These are phyloP conservation scores for Xylariaceae sp. DNA, from an alignment of 2,329 filamentous ascomycete genomes.

Conservation along the genomic window DNA sequence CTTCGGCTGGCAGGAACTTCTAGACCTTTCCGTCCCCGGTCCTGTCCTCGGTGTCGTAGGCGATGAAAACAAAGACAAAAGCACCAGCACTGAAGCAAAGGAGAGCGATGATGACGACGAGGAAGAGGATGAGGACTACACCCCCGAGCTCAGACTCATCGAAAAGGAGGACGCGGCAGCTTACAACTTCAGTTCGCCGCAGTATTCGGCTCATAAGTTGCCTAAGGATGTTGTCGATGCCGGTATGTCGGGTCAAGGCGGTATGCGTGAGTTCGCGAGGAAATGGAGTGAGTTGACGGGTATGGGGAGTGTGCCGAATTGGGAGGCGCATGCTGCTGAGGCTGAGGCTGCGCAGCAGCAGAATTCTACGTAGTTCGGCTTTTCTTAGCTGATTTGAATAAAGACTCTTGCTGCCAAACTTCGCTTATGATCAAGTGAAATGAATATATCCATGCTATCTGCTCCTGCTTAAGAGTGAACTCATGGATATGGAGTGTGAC, in stretches of 20 bases:
- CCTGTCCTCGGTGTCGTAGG: slow-evolving; percentile 50
- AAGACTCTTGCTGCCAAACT: background rate
- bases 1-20: slow-evolving; percentile 84
- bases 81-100: slow-evolving; percentile 36
- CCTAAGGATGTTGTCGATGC: slow-evolving; percentile 86
- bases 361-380: background rate
- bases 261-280: slow-evolving; percentile 72
- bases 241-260: slow-evolving; percentile 62
- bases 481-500: no score
- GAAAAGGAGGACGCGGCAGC: slow-evolving; percentile 82
- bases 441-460: no score
- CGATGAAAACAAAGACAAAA: slow-evolving; percentile 33
- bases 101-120: slow-evolving; percentile 30
- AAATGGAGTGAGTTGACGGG: slow-evolving; percentile 61
- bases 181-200: slow-evolving; percentile 75
- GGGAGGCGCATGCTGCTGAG: slow-evolving; percentile 19
- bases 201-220: slow-evolving; percentile 93
- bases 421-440: no score
- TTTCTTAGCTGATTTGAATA: background rate
- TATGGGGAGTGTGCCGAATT: slow-evolving; percentile 27
- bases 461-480: no score
- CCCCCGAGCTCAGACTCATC: slow-evolving; percentile 77
- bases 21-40: slow-evolving; percentile 61
- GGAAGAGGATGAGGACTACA: slow-evolving; percentile 52
- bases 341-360: background rate